A percentile compares a stretch with the other conserved stretches of the same genome.
Evolutionary conservation across 2,329 filamentous ascomycete genomes (phyloP).

Genomic region (Xenoacremonium recifei): DNA sequence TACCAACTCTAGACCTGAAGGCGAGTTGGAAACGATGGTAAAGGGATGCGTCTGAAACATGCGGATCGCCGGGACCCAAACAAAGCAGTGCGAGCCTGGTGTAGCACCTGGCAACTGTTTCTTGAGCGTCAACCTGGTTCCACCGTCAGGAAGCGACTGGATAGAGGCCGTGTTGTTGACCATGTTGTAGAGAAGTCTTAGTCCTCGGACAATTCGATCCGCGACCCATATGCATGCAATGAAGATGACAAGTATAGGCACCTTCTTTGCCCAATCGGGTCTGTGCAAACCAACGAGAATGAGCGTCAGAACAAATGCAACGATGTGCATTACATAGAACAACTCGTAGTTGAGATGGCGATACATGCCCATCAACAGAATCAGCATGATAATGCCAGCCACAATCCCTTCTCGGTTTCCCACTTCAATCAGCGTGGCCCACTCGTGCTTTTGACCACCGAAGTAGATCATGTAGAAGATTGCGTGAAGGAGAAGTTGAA

Average conservation of each 20-base stretch:
- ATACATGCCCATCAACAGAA: constrained; percentile 43
- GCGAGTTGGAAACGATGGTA: constrained; percentile 51
- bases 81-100: constrained; percentile 61
- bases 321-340: constrained; percentile 54
- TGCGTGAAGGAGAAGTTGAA: constrained; percentile 45
- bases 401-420: constrained; percentile 50
- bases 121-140: constrained; percentile 52
- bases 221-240: constrained; percentile 47
- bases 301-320: constrained; percentile 47
- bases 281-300: constrained; percentile 52
- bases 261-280: constrained; percentile 41
- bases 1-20: constrained; percentile 58
- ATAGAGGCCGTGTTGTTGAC: constrained; percentile 52
- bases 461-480: constrained; percentile 44
- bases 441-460: constrained; percentile 23
- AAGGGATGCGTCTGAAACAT: constrained; percentile 62
- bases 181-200: constrained; percentile 42
- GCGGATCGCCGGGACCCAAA: constrained; percentile 61
- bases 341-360: constrained; percentile 50
- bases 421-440: constrained; percentile 32
- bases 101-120: constrained; percentile 45
- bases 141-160: constrained; percentile 52
- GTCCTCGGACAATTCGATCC: constrained; percentile 49
- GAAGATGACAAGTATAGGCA: constrained; percentile 41
- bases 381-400: constrained; percentile 43